Conservation (phyloP, 176 grass and related monocot species). For the Oryza longistaminata region DNA sequence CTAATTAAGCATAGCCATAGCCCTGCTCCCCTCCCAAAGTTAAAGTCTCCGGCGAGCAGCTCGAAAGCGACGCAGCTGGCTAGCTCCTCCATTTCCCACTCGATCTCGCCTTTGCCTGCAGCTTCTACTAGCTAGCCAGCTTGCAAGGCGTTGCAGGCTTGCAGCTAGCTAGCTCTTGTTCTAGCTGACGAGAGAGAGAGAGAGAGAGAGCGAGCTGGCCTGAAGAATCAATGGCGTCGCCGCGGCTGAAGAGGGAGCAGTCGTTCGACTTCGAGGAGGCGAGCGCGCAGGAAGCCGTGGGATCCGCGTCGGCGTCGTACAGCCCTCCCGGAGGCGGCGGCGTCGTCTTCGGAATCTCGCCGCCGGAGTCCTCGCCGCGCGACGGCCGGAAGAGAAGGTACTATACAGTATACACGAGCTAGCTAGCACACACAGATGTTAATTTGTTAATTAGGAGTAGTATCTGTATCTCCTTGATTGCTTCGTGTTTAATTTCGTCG, state of each 20-base stretch:
- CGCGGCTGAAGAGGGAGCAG: constrained; percentile 40
- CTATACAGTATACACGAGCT: neutral
- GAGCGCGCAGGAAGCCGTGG: constrained; percentile 30
- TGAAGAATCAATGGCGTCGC: constrained; percentile 27
- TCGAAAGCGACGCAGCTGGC: constrained; percentile 40
- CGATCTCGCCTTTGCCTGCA: constrained; percentile 10
- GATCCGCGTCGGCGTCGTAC: constrained; percentile 42
- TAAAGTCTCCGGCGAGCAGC: constrained; percentile 22
- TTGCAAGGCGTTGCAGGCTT: too few species aligned
- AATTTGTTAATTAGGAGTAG: too few species aligned
- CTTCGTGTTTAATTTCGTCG: neutral
- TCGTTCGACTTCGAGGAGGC: constrained; percentile 38
- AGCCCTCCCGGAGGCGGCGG: constrained; percentile 26
- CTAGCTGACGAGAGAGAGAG: neutral
- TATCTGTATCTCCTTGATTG: neutral
- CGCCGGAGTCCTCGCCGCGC: constrained; percentile 33
- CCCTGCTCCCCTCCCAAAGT: neutral
- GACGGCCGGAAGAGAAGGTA: constrained; percentile 52
- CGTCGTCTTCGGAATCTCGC: constrained; percentile 31
- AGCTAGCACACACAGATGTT: too few species aligned
- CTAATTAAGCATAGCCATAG: neutral
- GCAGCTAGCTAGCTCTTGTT: neutral
- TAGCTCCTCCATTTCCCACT: constrained; percentile 35
- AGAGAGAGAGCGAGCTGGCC: neutral
- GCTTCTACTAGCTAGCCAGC: neutral